Evolutionary conservation across 805 yeast genomes (phyloP), one percentile per base, ranked within the genome.

Genomic region (Metschnikowia santaceciliae): DNA sequence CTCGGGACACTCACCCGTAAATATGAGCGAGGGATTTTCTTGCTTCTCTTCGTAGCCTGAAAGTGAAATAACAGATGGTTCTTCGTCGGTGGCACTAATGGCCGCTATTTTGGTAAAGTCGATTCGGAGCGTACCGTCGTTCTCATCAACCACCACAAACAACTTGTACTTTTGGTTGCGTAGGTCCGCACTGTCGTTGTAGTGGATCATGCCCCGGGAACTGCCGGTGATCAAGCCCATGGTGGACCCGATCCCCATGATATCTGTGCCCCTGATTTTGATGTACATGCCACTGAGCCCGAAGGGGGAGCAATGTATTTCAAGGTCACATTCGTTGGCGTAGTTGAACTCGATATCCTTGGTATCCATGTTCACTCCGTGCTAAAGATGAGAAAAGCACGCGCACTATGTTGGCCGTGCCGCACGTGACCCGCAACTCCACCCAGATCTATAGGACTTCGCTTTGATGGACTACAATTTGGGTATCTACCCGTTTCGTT

Each of bases 141-240:
- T 77, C 4, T 72, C 78, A 52, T 77, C 81, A 5, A 77, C 69
- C 1, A 76, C 65, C 2, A 79, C 81, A 58, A 71, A 78, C 22
- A 79, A 60, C 55, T 79, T 78, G 60, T 75, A 79, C 54, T 78
- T 77, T 49, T 72, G 72, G 55, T 75, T 72, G 32, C 68, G 60
- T 49, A 79, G 64, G 57, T 78, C 82, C 36, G 72, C 72, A 34
- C 73, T 56, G 52, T 75, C 74, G 58, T 79, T 78, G 60, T 76
- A 79, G 58, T 76, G 79, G 6, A 79, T 67, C 47, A 65, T 65
- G 1, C 83, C 83, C 32, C 67, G 70, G 19, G 81, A 75, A 5
- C 74, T 66, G 6, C 83, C 83, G 0, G 82, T 77, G n/a, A 79
- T 70, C 37, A 79, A 65, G 6, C 82, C 82, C 82, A 79, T 77